A percentile compares a stretch with the other conserved stretches of the same genome.
Evolutionary conservation across 75 land plant species (phyloP).

Genomic region (Cunninghamia lanceolata): DNA sequence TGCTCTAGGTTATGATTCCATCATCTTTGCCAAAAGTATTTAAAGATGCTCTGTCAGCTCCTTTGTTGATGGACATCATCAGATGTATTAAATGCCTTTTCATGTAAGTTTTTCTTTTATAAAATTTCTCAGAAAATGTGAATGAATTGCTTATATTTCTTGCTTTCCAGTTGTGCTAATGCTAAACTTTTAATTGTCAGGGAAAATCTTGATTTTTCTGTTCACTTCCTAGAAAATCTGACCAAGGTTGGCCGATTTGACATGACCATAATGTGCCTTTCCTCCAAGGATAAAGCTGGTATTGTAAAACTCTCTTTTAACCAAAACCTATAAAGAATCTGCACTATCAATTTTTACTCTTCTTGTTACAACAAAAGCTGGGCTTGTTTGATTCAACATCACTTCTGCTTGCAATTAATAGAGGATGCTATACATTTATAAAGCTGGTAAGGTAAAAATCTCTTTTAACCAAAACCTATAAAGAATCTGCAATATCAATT

Average conservation of each 20-base stretch:
- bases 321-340: not conserved
- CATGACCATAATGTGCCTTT: constrained; percentile 81
- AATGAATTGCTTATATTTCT: constrained; percentile 4
- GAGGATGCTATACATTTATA: constrained; percentile 10
- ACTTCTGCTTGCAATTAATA: not conserved
- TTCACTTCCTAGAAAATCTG: constrained; percentile 61
- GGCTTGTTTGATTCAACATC: not conserved
- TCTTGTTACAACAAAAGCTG: not conserved
- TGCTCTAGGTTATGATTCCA: constrained; percentile 54
- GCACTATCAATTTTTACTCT: not conserved
- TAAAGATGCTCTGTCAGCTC: constrained; percentile 73
- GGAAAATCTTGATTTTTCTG: constrained; percentile 58
- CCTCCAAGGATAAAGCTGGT: constrained; percentile 66
- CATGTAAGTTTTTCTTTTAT: constrained; percentile 34
- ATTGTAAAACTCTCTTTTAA: constrained; percentile 6
- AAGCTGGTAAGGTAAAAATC: constrained; percentile 45
- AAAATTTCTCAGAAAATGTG: not conserved
- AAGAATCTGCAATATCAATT: too few species aligned
- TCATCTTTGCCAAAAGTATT: constrained; percentile 64
- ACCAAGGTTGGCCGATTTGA: constrained; percentile 76
- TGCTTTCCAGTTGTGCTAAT: constrained; percentile 1
- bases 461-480: not conserved
- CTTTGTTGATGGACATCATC: constrained; percentile 67
- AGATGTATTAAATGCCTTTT: constrained; percentile 53
- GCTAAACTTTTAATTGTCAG: constrained; percentile 28